Evolutionary conservation across 768 basidiomycete species (phyloP).

Genomic region (Tephrocybe sp.): DNA sequence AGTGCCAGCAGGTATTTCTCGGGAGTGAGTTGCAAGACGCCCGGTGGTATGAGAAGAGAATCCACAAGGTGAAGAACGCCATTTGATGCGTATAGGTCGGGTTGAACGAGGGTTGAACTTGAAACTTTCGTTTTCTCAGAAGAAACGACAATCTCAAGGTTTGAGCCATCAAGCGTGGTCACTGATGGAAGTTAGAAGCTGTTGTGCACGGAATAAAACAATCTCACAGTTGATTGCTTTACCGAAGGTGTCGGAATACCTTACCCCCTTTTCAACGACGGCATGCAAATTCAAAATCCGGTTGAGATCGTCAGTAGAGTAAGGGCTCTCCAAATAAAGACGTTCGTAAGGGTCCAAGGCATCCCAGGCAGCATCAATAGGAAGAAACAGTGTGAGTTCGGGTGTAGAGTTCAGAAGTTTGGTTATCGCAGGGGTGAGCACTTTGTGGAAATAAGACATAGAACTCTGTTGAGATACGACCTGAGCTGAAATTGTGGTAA

Average conservation of each 20-base stretch:
- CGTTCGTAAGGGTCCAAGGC: conserved; percentile 73
- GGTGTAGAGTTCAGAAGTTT: conserved; percentile 61
- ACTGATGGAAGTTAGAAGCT: conserved; percentile 41
- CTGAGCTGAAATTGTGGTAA: conserved; percentile 40
- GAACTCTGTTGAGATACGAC: conserved; percentile 57
- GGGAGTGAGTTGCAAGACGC: conserved; percentile 77
- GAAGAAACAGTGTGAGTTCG: conserved; percentile 86
- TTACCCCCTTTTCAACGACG: conserved; percentile 55
- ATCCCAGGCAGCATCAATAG: conserved; percentile 83
- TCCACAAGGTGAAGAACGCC: conserved; percentile 92
- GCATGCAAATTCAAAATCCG: conserved; percentile 80
- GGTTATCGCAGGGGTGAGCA: conserved; percentile 61
- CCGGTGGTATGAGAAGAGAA: conserved; percentile 73
- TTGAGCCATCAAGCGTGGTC: conserved; percentile 64
- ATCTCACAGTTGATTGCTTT: conserved; percentile 52
- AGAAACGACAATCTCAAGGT: conserved; percentile 57
- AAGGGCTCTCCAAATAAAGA: conserved; percentile 85
- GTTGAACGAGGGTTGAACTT: conserved; percentile 58
- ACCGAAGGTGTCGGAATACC: conserved; percentile 64
- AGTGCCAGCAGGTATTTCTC: conserved; percentile 94
- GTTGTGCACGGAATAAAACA: background rate
- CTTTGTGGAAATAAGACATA: conserved; percentile 70
- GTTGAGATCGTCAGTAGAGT: conserved; percentile 74
- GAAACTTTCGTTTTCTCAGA: conserved; percentile 55
- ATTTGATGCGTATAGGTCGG: conserved; percentile 90